A percentile compares a stretch with the other conserved stretches of the same genome.
These are phyloP conservation scores for Harringtonia aguacate DNA, from an alignment of 2,329 filamentous ascomycete genomes.

Conservation along the genomic window DNA sequence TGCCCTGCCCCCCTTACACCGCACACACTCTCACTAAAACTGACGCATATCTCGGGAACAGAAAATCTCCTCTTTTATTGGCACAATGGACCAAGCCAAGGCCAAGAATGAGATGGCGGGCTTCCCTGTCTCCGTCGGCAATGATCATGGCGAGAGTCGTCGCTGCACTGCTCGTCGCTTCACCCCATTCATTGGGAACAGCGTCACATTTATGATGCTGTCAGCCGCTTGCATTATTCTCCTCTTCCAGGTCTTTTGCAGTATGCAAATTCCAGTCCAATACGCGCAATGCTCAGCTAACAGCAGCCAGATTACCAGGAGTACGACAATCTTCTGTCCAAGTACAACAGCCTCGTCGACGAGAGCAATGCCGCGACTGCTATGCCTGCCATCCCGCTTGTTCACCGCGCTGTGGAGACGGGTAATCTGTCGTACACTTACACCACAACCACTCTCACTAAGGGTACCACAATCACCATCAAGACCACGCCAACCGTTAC, in stretches of 20 bases:
- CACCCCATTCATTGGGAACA: no score
- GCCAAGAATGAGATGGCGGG: no score
- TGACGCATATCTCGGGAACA: no score
- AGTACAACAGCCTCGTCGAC: slow-evolving; percentile 9
- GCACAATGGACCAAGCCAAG: no score
- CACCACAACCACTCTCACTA: slow-evolving; percentile 11
- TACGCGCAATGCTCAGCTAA: background rate
- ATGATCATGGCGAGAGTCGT: no score
- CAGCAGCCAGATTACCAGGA: slow-evolving; percentile 9
- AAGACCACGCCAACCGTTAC: slow-evolving; percentile 2
- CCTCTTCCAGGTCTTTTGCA: background rate
- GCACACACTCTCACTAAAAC: background rate
- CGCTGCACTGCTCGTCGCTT: no score
- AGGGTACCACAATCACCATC: slow-evolving; percentile 8
- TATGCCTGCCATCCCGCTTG: slow-evolving; percentile 8
- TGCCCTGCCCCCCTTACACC: background rate
- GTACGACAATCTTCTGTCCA: slow-evolving; percentile 7
- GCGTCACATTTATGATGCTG: no score
- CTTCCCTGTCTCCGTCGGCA: no score
- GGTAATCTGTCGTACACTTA: slow-evolving; percentile 19
- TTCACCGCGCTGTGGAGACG: slow-evolving; percentile 4
- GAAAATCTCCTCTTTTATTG: no score
- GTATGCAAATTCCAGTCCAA: background rate
- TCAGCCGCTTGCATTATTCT: no score
- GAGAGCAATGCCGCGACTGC: slow-evolving; percentile 3